phyloP scores from a whole-genome alignment of 2,329 filamentous ascomycete species.

The Epichloe uncinata region DNA sequence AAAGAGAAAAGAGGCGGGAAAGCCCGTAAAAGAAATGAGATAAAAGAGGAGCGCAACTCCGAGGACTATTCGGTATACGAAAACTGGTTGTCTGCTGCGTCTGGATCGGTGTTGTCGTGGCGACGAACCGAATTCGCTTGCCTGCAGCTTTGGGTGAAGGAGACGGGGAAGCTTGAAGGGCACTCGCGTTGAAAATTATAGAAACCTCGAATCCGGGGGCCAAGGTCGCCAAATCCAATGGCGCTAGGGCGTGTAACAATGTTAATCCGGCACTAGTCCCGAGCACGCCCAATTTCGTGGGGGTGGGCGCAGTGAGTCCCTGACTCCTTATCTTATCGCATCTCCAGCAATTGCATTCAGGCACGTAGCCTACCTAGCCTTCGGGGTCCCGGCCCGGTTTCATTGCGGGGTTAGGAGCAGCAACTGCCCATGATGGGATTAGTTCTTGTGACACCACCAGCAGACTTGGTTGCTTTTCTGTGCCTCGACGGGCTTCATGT shows the following conservation, averaged over 20 bases:
- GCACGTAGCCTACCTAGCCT: no score
- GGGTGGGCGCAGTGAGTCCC: conserved; percentile 2
- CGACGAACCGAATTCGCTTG: conserved; percentile 4
- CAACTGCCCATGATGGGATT: no score
- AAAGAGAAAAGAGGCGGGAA: not conserved
- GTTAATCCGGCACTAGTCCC: conserved; percentile 19
- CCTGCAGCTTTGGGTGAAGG: conserved; percentile 7
- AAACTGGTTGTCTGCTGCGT: conserved; percentile 3
- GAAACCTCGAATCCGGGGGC: conserved; percentile 24
- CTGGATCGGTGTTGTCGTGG: not conserved
- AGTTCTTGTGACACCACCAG: no score
- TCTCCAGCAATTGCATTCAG: not conserved
- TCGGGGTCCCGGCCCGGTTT: no score
- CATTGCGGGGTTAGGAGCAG: no score
- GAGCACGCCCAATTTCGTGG: not conserved
- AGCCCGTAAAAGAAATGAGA: not conserved
- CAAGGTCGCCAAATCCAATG: conserved; percentile 26
- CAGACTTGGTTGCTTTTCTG: no score
- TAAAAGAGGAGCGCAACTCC: not conserved
- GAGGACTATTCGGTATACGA: not conserved
- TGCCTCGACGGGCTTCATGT: no score
- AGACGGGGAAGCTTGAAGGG: not conserved
- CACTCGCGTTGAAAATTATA: conserved; percentile 27
- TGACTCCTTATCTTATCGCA: conserved; percentile 9
- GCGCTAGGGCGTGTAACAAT: conserved; percentile 26